Conservation (phyloP, 2,329 filamentous ascomycete species). For the Chaetomiaceae sp. region DNA sequence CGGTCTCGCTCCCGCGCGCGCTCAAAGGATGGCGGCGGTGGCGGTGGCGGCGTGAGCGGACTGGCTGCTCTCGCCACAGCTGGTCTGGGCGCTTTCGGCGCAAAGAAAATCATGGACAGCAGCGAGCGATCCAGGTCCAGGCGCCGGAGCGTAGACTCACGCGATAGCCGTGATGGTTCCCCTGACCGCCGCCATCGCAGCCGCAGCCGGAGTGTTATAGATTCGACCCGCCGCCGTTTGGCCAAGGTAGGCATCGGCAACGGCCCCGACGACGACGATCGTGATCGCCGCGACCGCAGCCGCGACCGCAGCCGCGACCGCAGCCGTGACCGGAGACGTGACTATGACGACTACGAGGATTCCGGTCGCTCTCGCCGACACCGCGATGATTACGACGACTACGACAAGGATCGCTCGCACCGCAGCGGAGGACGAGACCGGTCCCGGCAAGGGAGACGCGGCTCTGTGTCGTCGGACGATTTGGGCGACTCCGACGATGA, state of each 20-base stretch:
- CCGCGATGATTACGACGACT: conserved; percentile 39
- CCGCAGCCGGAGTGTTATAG: conserved; percentile 63
- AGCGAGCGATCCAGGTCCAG: conserved; percentile 49
- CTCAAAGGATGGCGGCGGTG: conserved; percentile 40
- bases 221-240: conserved; percentile 56
- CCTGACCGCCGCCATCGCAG: conserved; percentile 43
- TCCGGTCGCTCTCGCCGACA: conserved; percentile 30
- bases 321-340: conserved; percentile 25
- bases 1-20: conserved; percentile 64
- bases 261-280: conserved; percentile 37
- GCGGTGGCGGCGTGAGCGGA: conserved; percentile 43
- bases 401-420: conserved; percentile 41
- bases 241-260: conserved; percentile 59
- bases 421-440: conserved; percentile 37
- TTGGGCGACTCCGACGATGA: conserved; percentile 56
- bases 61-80: conserved; percentile 62
- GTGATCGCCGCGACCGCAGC: conserved; percentile 33
- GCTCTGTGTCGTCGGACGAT: conserved; percentile 46
- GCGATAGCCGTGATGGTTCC: conserved; percentile 40
- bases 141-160: conserved; percentile 48
- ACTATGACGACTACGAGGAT: conserved; percentile 31
- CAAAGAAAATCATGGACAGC: conserved; percentile 53
- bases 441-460: conserved; percentile 37
- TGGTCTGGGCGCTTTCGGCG: conserved; percentile 56
- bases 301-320: conserved; percentile 33